Evolutionary conservation across 148 eudicot genomes (phyloP), one percentile per base, ranked within the genome.

Genomic region (Vaccinium macrocarpon): DNA sequence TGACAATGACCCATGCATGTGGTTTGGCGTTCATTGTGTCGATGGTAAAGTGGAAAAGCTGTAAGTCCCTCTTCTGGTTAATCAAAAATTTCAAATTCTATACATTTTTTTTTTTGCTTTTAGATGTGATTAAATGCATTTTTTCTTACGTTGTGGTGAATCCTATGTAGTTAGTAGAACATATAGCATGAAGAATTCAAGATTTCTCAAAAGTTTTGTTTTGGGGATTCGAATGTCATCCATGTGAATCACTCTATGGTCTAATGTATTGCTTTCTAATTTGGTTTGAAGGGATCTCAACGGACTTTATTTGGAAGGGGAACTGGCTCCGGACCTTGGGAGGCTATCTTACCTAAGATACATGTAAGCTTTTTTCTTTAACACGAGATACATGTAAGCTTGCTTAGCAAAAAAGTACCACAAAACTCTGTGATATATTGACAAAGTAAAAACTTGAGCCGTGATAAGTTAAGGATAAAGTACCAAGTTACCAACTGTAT

Each of bases 1-100:
- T 86, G 92, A 94, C 81, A 48, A 77, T 78, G 91, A 93, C 76
- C 95, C 95, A 8, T 97, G 99, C 86, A 83, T 76, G 75, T 97
- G 99, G 99, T 84, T 84, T 10, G 95, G 98, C 66, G 91, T 95
- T 84, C 84, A 84, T 15, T 97, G 98, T 84, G 88, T 90, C 50
- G 90, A 90, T 21, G 91, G 95, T 76, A 84, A 91, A 91, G 99
- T 97, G 84, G 88, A 92, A 80, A 88, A 72, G 87, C 90, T 97
- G 99, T 97, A 92, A 95, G 99, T 94, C 81, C 82, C 77, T 52
- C 53, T 82, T 82, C 29, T 76, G 8, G 42, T 85, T 84, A n/a
- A 21, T 70, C 5, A 0, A 42, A 10, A 23, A 0, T 7, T 66
- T 52, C 56, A 35, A 66, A 51, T 53, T 21, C 59, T 81, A 21